These are phyloP conservation scores for Xylariaceae sp. DNA, from an alignment of 2,329 filamentous ascomycete genomes.

Conservation along the genomic window DNA sequence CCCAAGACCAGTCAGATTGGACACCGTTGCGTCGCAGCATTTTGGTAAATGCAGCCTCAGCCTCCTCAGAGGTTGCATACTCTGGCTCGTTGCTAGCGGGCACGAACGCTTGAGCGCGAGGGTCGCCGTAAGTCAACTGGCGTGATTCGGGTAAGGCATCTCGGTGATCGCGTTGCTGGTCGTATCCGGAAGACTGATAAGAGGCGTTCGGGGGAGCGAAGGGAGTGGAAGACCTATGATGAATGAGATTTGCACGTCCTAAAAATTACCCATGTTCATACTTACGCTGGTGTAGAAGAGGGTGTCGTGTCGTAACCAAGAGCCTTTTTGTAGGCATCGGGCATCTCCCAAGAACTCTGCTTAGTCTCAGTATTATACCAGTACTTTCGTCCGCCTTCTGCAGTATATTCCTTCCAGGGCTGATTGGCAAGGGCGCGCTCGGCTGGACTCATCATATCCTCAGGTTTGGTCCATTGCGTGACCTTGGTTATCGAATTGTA, in stretches of 20 bases:
- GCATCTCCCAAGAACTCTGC: constrained; percentile 93
- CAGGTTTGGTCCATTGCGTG: constrained; percentile 92
- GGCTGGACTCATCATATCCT: constrained; percentile 77
- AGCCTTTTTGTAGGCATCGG: constrained; percentile 73
- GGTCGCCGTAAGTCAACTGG: constrained; percentile 54
- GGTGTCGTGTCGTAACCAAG: constrained; percentile 54
- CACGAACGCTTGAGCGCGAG: constrained; percentile 54
- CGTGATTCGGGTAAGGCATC: constrained; percentile 49
- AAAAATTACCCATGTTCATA: constrained; percentile 1
- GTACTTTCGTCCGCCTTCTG: constrained; percentile 83
- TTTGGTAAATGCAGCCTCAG: constrained; percentile 89
- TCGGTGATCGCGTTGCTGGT: constrained; percentile 32
- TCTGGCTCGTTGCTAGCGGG: constrained; percentile 69
- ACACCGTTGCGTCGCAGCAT: constrained; percentile 80
- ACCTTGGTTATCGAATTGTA: constrained; percentile 82
- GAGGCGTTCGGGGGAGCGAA: constrained; percentile 39
- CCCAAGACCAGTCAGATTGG: constrained; percentile 89
- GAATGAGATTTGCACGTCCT: constrained; percentile 9
- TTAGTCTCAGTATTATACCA: constrained; percentile 94
- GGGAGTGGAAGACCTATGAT: constrained; percentile 32
- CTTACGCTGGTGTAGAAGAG: constrained; percentile 39
- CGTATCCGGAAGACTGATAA: constrained; percentile 29
- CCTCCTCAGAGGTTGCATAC: constrained; percentile 77
- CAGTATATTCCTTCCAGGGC: constrained; percentile 90
- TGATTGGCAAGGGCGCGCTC: constrained; percentile 81